Evolutionary conservation across 805 yeast genomes (phyloP).

Genomic region (Danielozyma ontarioensis): DNA sequence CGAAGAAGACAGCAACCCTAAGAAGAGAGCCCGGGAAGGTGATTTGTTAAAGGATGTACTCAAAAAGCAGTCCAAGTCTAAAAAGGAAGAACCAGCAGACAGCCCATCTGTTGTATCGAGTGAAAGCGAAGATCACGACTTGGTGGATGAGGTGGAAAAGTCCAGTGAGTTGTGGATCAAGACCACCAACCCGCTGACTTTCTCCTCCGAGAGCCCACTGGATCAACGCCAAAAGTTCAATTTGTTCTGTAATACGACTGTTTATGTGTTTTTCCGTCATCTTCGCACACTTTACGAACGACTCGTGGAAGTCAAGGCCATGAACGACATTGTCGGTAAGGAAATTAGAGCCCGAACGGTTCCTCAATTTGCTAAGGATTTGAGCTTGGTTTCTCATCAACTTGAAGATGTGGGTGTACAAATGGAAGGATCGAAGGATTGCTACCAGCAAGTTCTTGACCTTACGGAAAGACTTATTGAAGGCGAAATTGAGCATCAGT

Average conservation of each 20-base stretch:
- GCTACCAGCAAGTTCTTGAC: slow-evolving; percentile 72
- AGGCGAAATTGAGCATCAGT: slow-evolving; percentile 87
- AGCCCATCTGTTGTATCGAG: slow-evolving; percentile 20
- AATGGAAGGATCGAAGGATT: slow-evolving; percentile 56
- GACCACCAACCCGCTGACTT: slow-evolving; percentile 25
- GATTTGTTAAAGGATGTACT: slow-evolving; percentile 58
- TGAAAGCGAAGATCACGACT: slow-evolving; percentile 31
- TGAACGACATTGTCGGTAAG: slow-evolving; percentile 64
- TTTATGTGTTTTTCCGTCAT: slow-evolving; percentile 86
- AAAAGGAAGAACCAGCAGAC: slow-evolving; percentile 29
- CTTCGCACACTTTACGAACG: slow-evolving; percentile 78
- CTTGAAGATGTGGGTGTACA: slow-evolving; percentile 75
- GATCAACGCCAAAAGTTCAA: slow-evolving; percentile 57
- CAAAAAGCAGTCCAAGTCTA: slow-evolving; percentile 43
- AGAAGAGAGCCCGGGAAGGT: slow-evolving; percentile 48
- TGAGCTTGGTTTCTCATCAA: slow-evolving; percentile 75
- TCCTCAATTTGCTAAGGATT: slow-evolving; percentile 80
- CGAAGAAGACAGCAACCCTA: slow-evolving; percentile 14
- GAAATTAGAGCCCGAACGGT: slow-evolving; percentile 62
- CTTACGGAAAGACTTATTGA: slow-evolving; percentile 75
- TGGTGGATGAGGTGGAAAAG: slow-evolving; percentile 25
- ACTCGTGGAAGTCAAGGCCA: slow-evolving; percentile 65
- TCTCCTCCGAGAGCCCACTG: slow-evolving; percentile 11
- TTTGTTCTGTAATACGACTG: slow-evolving; percentile 80
- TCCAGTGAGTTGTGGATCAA: slow-evolving; percentile 41